Evolutionary conservation across 257 asterid species (phyloP).

Genomic region (Sherardia arvensis): DNA sequence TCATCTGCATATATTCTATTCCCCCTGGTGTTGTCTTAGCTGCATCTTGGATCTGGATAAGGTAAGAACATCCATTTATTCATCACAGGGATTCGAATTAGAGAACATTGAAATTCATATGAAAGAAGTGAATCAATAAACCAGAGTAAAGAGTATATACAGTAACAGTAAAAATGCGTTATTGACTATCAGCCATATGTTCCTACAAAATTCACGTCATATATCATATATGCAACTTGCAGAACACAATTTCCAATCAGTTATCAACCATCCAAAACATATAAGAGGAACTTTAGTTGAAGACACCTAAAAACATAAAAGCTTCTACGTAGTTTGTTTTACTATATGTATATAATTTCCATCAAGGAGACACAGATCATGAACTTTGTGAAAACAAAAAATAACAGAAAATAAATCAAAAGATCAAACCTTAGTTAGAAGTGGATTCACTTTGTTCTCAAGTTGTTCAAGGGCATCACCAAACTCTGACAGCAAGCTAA

Average conservation of each 20-base stretch:
- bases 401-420: not conserved
- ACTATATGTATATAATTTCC: not conserved
- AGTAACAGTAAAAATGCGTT: not conserved
- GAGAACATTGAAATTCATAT: not conserved
- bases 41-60: constrained; percentile 46
- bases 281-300: not conserved
- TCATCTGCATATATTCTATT: constrained; percentile 63
- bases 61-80: constrained; percentile 2
- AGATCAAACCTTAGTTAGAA: constrained; percentile 53
- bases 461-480: constrained; percentile 63
- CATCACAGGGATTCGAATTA: not conserved
- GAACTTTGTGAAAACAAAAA: not conserved
- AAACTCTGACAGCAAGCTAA: constrained; percentile 82
- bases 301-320: not conserved
- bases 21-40: constrained; percentile 42
- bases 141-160: not conserved
- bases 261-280: constrained; percentile 2
- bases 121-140: not conserved
- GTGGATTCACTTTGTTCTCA: constrained; percentile 74
- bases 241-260: not conserved
- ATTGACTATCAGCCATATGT: not conserved
- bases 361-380: not conserved
- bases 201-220: not conserved
- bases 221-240: not conserved
- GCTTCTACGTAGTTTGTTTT: not conserved